phyloP scores from a whole-genome alignment of 2,329 filamentous ascomycete genomes.

The Trichoderma sp. region DNA sequence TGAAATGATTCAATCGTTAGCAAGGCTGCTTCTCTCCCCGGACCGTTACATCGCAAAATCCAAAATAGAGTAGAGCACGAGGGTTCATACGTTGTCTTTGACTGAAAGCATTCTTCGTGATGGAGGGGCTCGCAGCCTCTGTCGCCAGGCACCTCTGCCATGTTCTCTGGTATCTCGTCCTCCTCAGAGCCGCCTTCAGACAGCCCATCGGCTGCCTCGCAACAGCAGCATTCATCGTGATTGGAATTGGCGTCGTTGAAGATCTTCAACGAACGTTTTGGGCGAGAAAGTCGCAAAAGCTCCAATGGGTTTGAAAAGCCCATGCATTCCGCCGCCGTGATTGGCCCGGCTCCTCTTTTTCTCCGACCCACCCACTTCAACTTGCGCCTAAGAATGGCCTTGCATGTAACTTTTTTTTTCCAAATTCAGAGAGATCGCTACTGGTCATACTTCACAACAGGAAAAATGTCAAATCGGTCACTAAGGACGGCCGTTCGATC shows the following conservation, averaged over 20 bases:
- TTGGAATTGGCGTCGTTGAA: constrained; percentile 20
- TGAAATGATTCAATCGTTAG: constrained; percentile 32
- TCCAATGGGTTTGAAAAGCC: constrained; percentile 27
- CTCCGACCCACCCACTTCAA: constrained; percentile 35
- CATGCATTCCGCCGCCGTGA: constrained; percentile 37
- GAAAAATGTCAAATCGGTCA: constrained; percentile 33
- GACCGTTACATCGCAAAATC: not conserved
- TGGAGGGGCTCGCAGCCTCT: constrained; percentile 35
- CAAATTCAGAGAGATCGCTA: constrained; percentile 16
- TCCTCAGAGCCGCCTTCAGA: constrained; percentile 67
- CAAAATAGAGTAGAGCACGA: not conserved
- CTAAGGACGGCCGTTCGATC: constrained; percentile 37
- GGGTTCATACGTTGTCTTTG: constrained; percentile 43
- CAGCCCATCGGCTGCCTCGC: constrained; percentile 70
- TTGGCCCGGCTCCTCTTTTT: constrained; percentile 44
- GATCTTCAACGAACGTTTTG: constrained; percentile 3
- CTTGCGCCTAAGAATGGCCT: constrained; percentile 12
- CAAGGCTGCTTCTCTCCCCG: not conserved
- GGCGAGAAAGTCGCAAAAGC: constrained; percentile 29
- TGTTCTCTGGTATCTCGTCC: constrained; percentile 55
- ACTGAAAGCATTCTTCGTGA: constrained; percentile 37
- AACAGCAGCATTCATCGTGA: constrained; percentile 63
- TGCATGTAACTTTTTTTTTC: constrained; percentile 30
- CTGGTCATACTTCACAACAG: not conserved
- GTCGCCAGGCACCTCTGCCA: constrained; percentile 55